A percentile compares a stretch with the other conserved stretches of the same genome.
phyloP scores from a whole-genome alignment of 2,329 filamentous ascomycete species.

The Cadophora sp. region DNA sequence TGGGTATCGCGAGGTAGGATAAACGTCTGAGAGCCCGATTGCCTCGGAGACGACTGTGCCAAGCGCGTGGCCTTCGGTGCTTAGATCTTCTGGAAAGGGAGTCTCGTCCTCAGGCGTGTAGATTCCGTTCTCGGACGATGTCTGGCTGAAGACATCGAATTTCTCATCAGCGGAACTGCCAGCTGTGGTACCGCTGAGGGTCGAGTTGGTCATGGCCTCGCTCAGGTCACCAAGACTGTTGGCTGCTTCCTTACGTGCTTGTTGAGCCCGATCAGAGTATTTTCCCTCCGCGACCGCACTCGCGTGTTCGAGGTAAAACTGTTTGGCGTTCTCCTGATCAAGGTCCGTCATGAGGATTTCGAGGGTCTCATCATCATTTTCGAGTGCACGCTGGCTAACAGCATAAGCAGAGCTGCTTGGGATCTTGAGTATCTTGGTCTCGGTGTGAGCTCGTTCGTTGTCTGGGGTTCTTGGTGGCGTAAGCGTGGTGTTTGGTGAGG shows the following conservation, averaged over 20 bases:
- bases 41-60: conserved; percentile 90
- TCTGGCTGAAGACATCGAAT: conserved; percentile 85
- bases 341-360: conserved; percentile 78
- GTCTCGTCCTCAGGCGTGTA: conserved; percentile 62
- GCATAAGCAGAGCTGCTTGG: conserved; percentile 44
- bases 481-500: conserved; percentile 78
- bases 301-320: conserved; percentile 80
- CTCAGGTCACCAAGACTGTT: conserved; percentile 65
- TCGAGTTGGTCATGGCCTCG: conserved; percentile 50
- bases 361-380: conserved; percentile 74
- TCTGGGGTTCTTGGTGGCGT: conserved; percentile 84
- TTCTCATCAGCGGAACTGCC: conserved; percentile 58
- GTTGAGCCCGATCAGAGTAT: conserved; percentile 71
- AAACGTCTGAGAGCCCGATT: conserved; percentile 89
- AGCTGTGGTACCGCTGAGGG: conserved; percentile 49
- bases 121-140: conserved; percentile 65
- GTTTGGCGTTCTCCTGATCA: conserved; percentile 71
- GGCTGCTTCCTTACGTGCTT: conserved; percentile 65
- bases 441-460: conserved; percentile 49
- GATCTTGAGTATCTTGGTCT: conserved; percentile 44
- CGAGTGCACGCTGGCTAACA: conserved; percentile 29
- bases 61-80: conserved; percentile 91
- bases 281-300: conserved; percentile 88
- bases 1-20: conserved; percentile 84
- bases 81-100: conserved; percentile 73